Conservation (phyloP, 257 asterid genomes). For the Primulina eburnea region DNA sequence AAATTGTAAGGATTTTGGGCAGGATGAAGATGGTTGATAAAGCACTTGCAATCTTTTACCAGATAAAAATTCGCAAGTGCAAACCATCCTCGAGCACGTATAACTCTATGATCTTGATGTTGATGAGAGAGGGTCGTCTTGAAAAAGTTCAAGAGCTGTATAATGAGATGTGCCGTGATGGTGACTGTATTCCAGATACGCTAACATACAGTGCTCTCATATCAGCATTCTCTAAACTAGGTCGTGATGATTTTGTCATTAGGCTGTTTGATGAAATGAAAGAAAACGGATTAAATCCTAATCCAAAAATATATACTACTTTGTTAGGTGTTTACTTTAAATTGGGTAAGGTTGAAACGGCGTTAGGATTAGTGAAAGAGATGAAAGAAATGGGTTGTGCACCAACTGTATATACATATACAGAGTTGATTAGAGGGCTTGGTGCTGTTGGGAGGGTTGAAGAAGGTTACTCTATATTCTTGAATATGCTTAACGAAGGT, state of each 20-base stretch:
- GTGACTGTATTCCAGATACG: slow-evolving; percentile 74
- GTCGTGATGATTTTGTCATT: slow-evolving; percentile 60
- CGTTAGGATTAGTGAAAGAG: slow-evolving; percentile 60
- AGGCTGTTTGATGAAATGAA: slow-evolving; percentile 85
- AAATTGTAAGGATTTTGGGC: slow-evolving; percentile 58
- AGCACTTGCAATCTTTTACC: slow-evolving; percentile 70
- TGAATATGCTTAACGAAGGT: slow-evolving; percentile 61
- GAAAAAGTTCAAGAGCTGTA: slow-evolving; percentile 85
- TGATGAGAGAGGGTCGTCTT: slow-evolving; percentile 80
- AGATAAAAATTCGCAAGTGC: slow-evolving; percentile 69
- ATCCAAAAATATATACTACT: slow-evolving; percentile 77
- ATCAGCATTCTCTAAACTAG: slow-evolving; percentile 60
- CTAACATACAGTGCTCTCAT: slow-evolving; percentile 75
- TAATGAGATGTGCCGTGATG: slow-evolving; percentile 77
- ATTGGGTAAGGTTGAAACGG: slow-evolving; percentile 55
- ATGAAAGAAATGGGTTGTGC: slow-evolving; percentile 65
- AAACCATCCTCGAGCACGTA: slow-evolving; percentile 75
- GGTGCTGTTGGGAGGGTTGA: slow-evolving; percentile 73
- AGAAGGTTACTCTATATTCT: slow-evolving; percentile 66
- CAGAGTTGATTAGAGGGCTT: slow-evolving; percentile 75
- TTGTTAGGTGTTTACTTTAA: slow-evolving; percentile 58
- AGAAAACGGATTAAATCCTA: slow-evolving; percentile 71
- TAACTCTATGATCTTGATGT: slow-evolving; percentile 78
- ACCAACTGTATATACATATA: slow-evolving; percentile 78
- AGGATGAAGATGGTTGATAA: slow-evolving; percentile 73